Conservation (phyloP, 139 green algal genomes). For the Tetradesmus lagerheimii region DNA sequence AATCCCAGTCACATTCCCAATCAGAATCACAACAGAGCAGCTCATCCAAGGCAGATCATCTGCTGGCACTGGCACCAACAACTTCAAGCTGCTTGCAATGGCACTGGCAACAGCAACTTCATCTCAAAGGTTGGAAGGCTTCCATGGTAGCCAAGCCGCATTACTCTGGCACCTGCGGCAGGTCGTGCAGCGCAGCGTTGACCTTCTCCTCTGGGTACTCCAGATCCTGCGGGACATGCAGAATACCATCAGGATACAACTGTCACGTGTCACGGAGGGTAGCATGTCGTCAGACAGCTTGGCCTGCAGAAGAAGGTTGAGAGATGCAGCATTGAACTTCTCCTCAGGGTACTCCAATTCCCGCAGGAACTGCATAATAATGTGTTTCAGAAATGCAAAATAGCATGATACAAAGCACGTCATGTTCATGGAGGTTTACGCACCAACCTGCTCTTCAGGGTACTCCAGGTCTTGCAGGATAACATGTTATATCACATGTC, state of each 20-base stretch:
- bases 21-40: no score
- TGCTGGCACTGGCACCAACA: no score
- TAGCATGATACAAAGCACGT: not conserved
- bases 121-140: no score
- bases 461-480: no score
- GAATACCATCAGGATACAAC: not conserved
- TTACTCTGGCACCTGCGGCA: conserved; percentile 28
- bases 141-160: no score
- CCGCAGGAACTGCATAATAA: not conserved
- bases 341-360: not conserved
- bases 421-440: not conserved
- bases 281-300: no score
- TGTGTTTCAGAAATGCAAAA: not conserved
- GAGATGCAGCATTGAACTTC: not conserved
- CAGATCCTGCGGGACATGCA: conserved; percentile 35
- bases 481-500: not conserved
- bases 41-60: no score
- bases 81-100: no score
- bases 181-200: conserved; percentile 6
- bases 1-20: no score
- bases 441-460: no score
- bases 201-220: conserved; percentile 33
- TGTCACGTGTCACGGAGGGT: no score
- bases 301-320: not conserved
- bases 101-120: no score